phyloP scores from a whole-genome alignment of 768 basidiomycete species.

The Boletus rubescentipes region DNA sequence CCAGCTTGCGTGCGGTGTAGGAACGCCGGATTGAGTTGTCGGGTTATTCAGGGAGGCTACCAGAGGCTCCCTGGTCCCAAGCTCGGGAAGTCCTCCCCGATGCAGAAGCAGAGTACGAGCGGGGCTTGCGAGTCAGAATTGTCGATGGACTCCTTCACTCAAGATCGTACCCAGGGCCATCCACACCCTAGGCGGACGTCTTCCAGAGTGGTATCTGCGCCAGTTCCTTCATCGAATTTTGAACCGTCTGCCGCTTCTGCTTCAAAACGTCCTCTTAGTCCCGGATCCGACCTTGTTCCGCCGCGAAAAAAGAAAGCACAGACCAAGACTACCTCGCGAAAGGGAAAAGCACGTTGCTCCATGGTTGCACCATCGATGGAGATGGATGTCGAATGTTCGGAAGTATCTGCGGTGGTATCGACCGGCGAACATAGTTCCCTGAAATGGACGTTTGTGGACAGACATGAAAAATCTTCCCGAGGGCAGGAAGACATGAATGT shows the following conservation, averaged over 20 bases:
- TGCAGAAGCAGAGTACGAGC: neutral
- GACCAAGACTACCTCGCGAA: neutral
- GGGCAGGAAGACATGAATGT: neutral
- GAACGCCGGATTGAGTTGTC: constrained; percentile 4
- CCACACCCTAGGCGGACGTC: neutral
- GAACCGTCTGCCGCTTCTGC: neutral
- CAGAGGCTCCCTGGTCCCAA: constrained; percentile 29
- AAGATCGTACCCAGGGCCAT: neutral
- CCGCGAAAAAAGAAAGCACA: constrained; percentile 16
- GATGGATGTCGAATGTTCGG: neutral
- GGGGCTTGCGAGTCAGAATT: neutral
- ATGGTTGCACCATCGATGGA: neutral
- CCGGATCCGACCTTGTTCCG: neutral
- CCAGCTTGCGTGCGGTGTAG: constrained; percentile 28
- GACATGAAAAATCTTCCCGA: neutral
- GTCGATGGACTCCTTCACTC: neutral
- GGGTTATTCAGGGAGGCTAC: constrained; percentile 5
- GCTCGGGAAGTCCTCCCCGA: neutral
- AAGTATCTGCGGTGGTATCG: neutral
- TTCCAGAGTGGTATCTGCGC: neutral
- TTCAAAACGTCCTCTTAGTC: constrained; percentile 21
- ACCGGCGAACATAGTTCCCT: neutral
- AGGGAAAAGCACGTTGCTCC: neutral
- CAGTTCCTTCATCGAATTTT: neutral
- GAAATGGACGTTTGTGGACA: constrained; percentile 23